Conservation (phyloP, 2,329 filamentous ascomycete species). For the Macroventuria anomochaeta region DNA sequence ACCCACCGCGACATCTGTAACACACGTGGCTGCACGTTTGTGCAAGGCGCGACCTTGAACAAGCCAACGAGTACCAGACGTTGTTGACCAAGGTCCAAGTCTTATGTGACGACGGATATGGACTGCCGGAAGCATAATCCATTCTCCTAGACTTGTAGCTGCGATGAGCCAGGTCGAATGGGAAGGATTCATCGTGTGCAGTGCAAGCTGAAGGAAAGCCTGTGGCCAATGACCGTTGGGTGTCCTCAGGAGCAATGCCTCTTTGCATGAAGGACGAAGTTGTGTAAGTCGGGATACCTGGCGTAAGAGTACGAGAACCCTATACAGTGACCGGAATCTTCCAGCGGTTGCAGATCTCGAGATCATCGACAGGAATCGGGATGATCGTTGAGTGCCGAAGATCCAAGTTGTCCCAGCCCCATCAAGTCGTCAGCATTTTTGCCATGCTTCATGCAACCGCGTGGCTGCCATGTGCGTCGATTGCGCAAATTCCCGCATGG, state of each 20-base stretch:
- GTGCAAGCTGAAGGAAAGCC: background rate
- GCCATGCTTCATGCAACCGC: constrained; percentile 6
- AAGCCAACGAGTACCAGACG: background rate
- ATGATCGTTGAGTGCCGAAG: constrained; percentile 3
- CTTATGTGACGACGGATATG: background rate
- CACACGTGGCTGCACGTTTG: constrained; percentile 1
- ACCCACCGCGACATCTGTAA: constrained; percentile 1
- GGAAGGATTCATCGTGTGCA: background rate
- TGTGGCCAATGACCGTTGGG: background rate
- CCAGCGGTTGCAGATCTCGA: constrained; percentile 5
- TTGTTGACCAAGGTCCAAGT: background rate
- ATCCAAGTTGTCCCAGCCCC: background rate
- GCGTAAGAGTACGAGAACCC: background rate
- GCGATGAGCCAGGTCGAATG: background rate
- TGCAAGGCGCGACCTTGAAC: background rate
- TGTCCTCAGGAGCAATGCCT: background rate
- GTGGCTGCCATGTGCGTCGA: constrained; percentile 16
- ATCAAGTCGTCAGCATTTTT: constrained; percentile 1
- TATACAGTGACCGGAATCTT: background rate
- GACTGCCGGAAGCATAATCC: background rate
- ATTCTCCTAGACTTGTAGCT: background rate
- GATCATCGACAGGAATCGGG: background rate
- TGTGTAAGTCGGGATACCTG: background rate
- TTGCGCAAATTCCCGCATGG: constrained; percentile 7
- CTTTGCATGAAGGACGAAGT: background rate